Conservation (phyloP, 257 asterid genomes). For the Primulina tabacum region DNA sequence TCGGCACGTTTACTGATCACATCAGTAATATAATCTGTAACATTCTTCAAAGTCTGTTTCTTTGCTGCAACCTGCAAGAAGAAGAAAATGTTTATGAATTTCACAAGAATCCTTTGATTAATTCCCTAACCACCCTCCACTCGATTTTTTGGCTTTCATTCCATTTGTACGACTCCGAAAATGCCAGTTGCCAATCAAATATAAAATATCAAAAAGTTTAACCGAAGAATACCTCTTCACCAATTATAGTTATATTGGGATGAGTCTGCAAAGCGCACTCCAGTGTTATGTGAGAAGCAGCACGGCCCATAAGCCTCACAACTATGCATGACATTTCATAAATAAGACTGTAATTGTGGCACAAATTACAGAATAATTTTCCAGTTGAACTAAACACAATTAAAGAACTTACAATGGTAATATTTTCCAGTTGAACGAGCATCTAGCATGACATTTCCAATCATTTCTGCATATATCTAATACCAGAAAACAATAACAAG, state of each 20-base stretch:
- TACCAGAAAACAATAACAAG: slow-evolving; percentile 18
- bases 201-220: too few relatives aligned
- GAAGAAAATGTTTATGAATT: background rate
- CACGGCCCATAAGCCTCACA: slow-evolving; percentile 99
- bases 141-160: background rate
- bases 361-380: background rate
- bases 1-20: slow-evolving; percentile 87
- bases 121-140: background rate
- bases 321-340: slow-evolving; percentile 38
- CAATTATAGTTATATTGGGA: slow-evolving; percentile 54
- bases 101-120: background rate
- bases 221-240: slow-evolving; percentile 46
- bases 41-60: slow-evolving; percentile 79
- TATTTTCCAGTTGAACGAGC: slow-evolving; percentile 99
- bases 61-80: slow-evolving; percentile 78
- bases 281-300: slow-evolving; percentile 77
- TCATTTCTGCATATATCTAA: slow-evolving; percentile 98
- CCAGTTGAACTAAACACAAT: background rate
- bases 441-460: slow-evolving; percentile 69
- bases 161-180: background rate
- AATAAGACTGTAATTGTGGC: background rate
- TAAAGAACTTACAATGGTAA: slow-evolving; percentile 73
- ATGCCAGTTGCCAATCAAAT: background rate
- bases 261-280: slow-evolving; percentile 63
- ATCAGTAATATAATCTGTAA: slow-evolving; percentile 80